These are phyloP conservation scores for Saprolegnia parasitica DNA, from an alignment of 352 stramenopile species.

Conservation along the genomic window DNA sequence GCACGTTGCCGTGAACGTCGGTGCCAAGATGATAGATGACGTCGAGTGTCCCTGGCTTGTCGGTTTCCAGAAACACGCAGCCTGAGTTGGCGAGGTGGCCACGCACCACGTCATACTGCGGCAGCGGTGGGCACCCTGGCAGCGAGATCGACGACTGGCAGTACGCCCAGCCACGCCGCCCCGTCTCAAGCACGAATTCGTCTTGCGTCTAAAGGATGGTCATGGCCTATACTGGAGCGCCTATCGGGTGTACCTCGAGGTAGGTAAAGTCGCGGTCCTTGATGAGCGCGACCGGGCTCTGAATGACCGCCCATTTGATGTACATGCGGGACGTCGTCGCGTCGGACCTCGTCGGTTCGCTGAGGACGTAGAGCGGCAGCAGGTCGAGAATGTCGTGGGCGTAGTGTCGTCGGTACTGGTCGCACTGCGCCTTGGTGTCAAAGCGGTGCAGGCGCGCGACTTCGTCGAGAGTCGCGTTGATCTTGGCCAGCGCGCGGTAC, in stretches of 20 bases:
- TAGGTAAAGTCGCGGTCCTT: constrained; percentile 27
- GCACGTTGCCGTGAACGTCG: constrained; percentile 20
- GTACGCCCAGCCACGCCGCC: constrained; percentile 19
- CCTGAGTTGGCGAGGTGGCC: constrained; percentile 2
- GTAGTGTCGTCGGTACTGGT: background rate
- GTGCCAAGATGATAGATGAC: constrained; percentile 1
- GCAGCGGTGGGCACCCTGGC: background rate
- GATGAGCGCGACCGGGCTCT: background rate
- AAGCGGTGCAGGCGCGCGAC: constrained; percentile 1
- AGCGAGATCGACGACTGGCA: constrained; percentile 24
- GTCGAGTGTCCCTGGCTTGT: constrained; percentile 11
- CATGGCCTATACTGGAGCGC: background rate
- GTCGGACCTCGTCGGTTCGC: background rate
- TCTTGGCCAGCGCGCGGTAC: constrained; percentile 1
- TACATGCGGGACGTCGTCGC: constrained; percentile 5
- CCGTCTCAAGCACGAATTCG: constrained; percentile 7
- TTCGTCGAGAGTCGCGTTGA: constrained; percentile 15
- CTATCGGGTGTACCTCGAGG: background rate
- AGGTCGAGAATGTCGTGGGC: background rate
- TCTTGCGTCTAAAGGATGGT: constrained; percentile 11
- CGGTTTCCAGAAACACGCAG: constrained; percentile 21
- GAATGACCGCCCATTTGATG: constrained; percentile 10
- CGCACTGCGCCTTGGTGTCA: constrained; percentile 4
- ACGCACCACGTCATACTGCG: constrained; percentile 1
- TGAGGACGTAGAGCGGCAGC: background rate